A percentile compares a stretch with the other conserved stretches of the same genome.
Evolutionary conservation across 768 basidiomycete genomes (phyloP).

Genomic region (Thelephora aurantiotincta): DNA sequence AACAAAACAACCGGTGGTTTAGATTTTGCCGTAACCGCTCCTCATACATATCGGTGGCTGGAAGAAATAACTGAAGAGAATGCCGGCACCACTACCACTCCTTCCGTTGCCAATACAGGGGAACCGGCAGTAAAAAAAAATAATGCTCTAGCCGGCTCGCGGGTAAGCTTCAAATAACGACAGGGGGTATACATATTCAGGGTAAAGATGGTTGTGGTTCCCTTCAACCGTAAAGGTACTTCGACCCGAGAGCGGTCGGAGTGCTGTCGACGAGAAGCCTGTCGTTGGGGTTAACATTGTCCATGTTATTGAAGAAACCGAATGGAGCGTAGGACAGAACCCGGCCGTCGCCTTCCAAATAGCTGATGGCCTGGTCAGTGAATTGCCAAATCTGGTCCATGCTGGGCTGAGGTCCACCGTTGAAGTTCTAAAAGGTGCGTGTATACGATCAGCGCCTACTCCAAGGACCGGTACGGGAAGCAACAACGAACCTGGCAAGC

Average conservation of each 20-base stretch:
- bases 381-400: conserved; percentile 30
- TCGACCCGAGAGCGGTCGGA: conserved; percentile 38
- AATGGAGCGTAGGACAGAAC: conserved; percentile 40
- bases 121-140: background rate
- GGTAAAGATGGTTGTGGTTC: too few species aligned
- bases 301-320: conserved; percentile 48
- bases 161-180: background rate
- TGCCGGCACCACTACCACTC: background rate
- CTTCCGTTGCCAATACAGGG: background rate
- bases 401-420: conserved; percentile 24
- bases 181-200: background rate
- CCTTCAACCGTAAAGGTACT: conserved; percentile 26
- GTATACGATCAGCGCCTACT: background rate
- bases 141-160: background rate
- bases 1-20: too few species aligned
- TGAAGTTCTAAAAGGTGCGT: conserved; percentile 34
- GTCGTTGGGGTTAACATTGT: conserved; percentile 42
- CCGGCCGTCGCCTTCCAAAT: conserved; percentile 28
- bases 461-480: background rate
- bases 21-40: too few species aligned
- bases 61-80: background rate
- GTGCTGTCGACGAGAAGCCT: conserved; percentile 30
- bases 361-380: conserved; percentile 28
- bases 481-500: conserved; percentile 37
- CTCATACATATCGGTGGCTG: too few species aligned